Evolutionary conservation across 2,329 filamentous ascomycete species (phyloP).

Genomic region (Hypoxylon sp.): DNA sequence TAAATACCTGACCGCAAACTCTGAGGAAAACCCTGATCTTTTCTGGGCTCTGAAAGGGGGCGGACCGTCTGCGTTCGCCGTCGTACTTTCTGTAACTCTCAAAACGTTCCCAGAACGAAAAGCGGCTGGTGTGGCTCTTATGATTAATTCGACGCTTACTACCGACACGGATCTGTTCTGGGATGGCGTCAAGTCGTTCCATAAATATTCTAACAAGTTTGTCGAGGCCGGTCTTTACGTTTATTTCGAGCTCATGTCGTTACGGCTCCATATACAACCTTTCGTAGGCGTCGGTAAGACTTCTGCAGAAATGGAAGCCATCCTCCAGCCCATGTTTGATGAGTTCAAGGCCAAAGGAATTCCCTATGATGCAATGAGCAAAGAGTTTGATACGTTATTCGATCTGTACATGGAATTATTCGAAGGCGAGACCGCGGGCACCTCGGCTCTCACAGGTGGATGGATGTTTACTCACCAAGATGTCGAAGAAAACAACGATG

Average conservation of each 20-base stretch:
- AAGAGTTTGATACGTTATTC: conserved; percentile 55
- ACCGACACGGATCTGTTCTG: conserved; percentile 62
- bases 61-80: conserved; percentile 67
- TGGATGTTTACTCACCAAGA: conserved; percentile 58
- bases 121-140: conserved; percentile 60
- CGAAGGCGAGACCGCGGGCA: conserved; percentile 55
- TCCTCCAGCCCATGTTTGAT: conserved; percentile 57
- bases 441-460: conserved; percentile 57
- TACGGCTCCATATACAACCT: conserved; percentile 59
- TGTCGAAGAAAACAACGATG: conserved; percentile 55
- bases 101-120: conserved; percentile 66
- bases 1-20: conserved; percentile 61
- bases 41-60: conserved; percentile 72
- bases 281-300: conserved; percentile 58
- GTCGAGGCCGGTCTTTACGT: conserved; percentile 61
- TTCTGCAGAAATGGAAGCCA: conserved; percentile 53
- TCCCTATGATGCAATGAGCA: conserved; percentile 50
- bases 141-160: conserved; percentile 57
- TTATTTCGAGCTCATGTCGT: conserved; percentile 61
- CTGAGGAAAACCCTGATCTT: conserved; percentile 64
- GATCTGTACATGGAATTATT: conserved; percentile 59
- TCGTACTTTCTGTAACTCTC: conserved; percentile 67
- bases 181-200: conserved; percentile 64
- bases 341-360: conserved; percentile 53
- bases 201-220: conserved; percentile 59